Percentiles rank a stretch among this genome's conserved stretches.
phyloP scores from a whole-genome alignment of 2,329 filamentous ascomycete species.

The Trichoderma oligosporum region DNA sequence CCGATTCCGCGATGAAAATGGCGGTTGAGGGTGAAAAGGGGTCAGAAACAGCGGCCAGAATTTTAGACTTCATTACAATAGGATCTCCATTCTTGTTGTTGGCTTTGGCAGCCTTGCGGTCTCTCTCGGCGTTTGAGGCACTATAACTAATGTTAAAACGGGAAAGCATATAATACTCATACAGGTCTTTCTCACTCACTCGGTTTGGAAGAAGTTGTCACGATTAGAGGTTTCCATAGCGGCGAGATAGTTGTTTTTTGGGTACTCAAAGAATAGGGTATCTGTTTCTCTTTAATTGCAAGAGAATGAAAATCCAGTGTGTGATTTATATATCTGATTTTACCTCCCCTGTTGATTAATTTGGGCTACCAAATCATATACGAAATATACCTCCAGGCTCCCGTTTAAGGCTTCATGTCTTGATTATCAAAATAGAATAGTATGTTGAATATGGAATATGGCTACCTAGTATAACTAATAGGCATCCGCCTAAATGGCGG shows the following conservation, averaged over 20 bases:
- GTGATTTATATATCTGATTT: neutral
- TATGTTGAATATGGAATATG: too few relatives aligned
- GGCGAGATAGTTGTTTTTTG: neutral
- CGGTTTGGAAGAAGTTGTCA: conserved; percentile 88
- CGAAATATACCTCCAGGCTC: neutral
- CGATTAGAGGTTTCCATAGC: conserved; percentile 69
- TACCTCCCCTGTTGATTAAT: neutral
- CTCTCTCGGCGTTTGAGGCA: conserved; percentile 17
- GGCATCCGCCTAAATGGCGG: conserved; percentile 8
- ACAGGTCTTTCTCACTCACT: conserved; percentile 52
- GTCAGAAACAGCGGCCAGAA: conserved; percentile 70
- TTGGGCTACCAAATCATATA: neutral
- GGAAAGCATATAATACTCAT: neutral
- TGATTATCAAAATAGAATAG: neutral
- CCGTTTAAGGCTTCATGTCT: neutral
- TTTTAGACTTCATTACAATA: conserved; percentile 77
- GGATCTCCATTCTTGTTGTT: conserved; percentile 79
- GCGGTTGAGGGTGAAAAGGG: conserved; percentile 54
- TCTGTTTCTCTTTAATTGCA: neutral
- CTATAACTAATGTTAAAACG: neutral
- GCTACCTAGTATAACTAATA: neutral
- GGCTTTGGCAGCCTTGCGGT: conserved; percentile 64
- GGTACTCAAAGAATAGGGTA: neutral
- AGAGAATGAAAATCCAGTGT: neutral
- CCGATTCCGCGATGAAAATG: conserved; percentile 81